Evolutionary conservation across 2,329 filamentous ascomycete genomes (phyloP), one percentile per base, ranked within the genome.

Genomic region (Claviceps sp.): DNA sequence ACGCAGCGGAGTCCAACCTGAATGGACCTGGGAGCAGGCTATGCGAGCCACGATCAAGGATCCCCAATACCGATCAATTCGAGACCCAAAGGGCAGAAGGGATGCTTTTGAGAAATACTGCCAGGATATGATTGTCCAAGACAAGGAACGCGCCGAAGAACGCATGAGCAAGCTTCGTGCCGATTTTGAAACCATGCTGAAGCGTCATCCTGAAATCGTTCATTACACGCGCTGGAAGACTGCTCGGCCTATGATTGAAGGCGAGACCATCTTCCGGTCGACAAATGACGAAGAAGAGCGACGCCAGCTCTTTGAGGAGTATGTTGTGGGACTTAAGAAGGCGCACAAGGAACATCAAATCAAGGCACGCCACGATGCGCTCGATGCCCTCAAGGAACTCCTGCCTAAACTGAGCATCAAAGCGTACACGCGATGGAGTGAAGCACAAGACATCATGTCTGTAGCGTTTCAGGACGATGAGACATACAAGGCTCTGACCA

Each of bases 141-240:
- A 98, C 72, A 93, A 94, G 73, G 88, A 94, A 67, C 86, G 86
- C 60, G 90, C 90, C 64, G 91, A 95, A 69, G 91, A 97, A 70
- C 85, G 93, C 65, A 77, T 95, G 67, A 78, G 87, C 61, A 97
- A 96, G 73, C 77, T 97, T 63, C 87, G 89, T 62, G 78, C 86
- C 67, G 93, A 97, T 74, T 98, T 98, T 69, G 85, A 86, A 59
- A 90, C 84, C 52, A 98, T 98, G 93, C 78, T 98, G 59, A 88
- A 85, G 70, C 90, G 89, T 58, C 91, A 98, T 67, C 89, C 90
- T 55, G 93, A 98, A 68, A 97, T 98, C 69, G 93, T 90, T 68
- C 82, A 96, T 67, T 96, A 94, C 68, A 96, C 91, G 43, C 85
- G 89, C 55, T 98, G 93, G 93, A 95, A 89, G 77, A 96, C 88